Base-by-base conservation (phyloP, 2,329 filamentous ascomycete genomes). In the Dactylellina cionopaga region DNA sequence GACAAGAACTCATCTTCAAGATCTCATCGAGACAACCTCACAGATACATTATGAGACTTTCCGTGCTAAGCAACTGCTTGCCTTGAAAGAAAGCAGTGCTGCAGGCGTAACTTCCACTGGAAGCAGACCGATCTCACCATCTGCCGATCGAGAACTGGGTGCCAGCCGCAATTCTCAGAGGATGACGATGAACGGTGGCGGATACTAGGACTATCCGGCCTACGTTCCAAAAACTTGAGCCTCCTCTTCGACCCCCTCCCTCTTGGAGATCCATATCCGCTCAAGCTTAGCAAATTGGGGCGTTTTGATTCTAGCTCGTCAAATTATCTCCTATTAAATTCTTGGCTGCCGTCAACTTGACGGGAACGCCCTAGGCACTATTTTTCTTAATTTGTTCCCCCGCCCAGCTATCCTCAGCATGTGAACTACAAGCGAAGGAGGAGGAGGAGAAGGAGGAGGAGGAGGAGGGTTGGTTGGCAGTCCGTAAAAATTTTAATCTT, bases 31-130 rank as follows among this genome's bases (percentile, higher is more conserved):
- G 85, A 99, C 95, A 29, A 99, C 95, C 49, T 97, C 93, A 77
- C 95, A 99, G 85, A 99, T 97, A 83, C 95, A 99, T 87, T 99
- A 99, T 86, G 95, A 99, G 86, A 96, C 92, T 71, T 99, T 99
- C 93, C 93, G 95, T 83, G 93, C 95, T 79, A 99, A 99, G 89
- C 95, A 99, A 83, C 86, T 99, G 79, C 85, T 99, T 80, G 95
- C 95, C 68, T 87, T 99, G 81, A 99, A 98, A 88, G 95, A 99
- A 86, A 96, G 91, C 86, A 96, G 92, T 80, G 92, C 92, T 77
- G 91, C 92, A 76, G 90, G 89, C 76, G 84, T 83, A 66, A 35
- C 58, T 2, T 79, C 80, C 74, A 85, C 88, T 84, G 81, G 88
- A 77, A 95, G 92, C 84, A 87, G 94, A 81, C 95, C 95, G 79